phyloP scores from a whole-genome alignment of 306 rosid genomes.

The Vigna radiata region DNA sequence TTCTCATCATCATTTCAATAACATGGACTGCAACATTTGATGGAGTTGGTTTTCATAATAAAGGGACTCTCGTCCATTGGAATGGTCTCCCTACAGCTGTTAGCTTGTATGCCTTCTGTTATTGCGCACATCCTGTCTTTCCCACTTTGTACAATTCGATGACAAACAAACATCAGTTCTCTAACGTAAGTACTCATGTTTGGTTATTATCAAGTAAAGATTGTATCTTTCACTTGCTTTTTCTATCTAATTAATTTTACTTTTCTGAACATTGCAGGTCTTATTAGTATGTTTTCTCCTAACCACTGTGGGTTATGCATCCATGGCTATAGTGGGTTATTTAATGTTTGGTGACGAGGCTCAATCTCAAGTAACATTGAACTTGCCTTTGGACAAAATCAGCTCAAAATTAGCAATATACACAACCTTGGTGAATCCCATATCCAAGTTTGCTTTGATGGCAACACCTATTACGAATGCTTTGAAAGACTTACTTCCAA shows the following conservation, averaged over 20 bases:
- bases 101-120: constrained; percentile 83
- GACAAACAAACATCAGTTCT: constrained; percentile 75
- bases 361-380: constrained; percentile 71
- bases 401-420: constrained; percentile 72
- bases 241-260: not conserved
- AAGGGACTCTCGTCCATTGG: constrained; percentile 61
- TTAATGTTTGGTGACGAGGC: constrained; percentile 67
- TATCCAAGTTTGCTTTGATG: constrained; percentile 79
- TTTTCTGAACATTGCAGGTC: constrained; percentile 56
- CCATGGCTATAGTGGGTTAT: constrained; percentile 78
- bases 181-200: constrained; percentile 63
- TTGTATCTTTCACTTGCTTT: not conserved
- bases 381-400: constrained; percentile 60
- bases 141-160: constrained; percentile 84
- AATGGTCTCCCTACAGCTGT: constrained; percentile 71
- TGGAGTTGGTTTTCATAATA: constrained; percentile 63
- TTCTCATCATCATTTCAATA: constrained; percentile 62
- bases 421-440: constrained; percentile 74
- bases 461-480: constrained; percentile 68
- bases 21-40: constrained; percentile 67
- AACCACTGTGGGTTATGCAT: constrained; percentile 64
- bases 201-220: not conserved
- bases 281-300: constrained; percentile 61
- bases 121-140: constrained; percentile 89
- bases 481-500: constrained; percentile 53